Percentiles rank a stretch among this genome's conserved stretches.
These are phyloP conservation scores for Neoarthrinium moseri DNA, from an alignment of 2,329 filamentous ascomycete species.

Conservation along the genomic window DNA sequence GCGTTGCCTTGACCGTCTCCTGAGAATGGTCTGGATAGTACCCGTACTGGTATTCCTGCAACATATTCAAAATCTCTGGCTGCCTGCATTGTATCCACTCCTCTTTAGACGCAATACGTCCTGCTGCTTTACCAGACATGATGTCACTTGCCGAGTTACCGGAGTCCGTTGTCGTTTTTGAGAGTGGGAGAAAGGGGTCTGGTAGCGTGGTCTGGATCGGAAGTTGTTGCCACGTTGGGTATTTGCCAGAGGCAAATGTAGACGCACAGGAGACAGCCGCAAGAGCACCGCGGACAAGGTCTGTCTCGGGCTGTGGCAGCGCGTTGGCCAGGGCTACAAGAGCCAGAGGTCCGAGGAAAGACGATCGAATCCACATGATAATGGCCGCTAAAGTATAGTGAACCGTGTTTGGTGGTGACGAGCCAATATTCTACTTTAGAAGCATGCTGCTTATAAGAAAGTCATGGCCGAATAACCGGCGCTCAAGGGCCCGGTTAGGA, in stretches of 20 bases:
- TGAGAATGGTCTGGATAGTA: slow-evolving; percentile 48
- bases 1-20: slow-evolving; percentile 45
- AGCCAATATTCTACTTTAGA: neutral
- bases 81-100: slow-evolving; percentile 49
- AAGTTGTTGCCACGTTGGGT: slow-evolving; percentile 33
- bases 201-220: slow-evolving; percentile 38
- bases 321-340: neutral
- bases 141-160: slow-evolving; percentile 31
- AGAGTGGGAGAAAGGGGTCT: slow-evolving; percentile 42
- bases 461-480: neutral
- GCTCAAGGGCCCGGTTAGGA: neutral
- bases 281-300: neutral
- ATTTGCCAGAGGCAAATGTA: slow-evolving; percentile 19
- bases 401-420: neutral
- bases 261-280: slow-evolving; percentile 17
- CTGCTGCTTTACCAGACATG: slow-evolving; percentile 37
- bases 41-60: slow-evolving; percentile 51
- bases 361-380: neutral
- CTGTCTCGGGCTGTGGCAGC: neutral
- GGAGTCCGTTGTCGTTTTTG: slow-evolving; percentile 35
- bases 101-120: slow-evolving; percentile 40
- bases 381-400: neutral
- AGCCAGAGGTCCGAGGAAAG: neutral
- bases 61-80: slow-evolving; percentile 46
- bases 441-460: neutral